These are phyloP conservation scores for Cyclotella sp. DNA, from an alignment of 108 stramenopile genomes.

Conservation along the genomic window DNA sequence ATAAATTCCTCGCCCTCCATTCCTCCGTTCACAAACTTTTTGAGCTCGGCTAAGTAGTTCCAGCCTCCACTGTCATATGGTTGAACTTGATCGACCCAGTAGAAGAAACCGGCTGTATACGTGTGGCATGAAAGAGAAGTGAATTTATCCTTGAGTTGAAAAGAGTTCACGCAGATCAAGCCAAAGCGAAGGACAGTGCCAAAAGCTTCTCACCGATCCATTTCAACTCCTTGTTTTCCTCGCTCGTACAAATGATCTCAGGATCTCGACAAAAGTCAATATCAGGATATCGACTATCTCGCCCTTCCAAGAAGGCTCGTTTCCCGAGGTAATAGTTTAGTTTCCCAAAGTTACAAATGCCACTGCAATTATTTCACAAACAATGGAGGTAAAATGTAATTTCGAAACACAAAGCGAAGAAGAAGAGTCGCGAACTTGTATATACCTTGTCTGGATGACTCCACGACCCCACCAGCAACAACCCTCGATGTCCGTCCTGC, in stretches of 20 bases:
- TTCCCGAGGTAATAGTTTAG: constrained; percentile 56
- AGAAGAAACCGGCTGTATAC: constrained; percentile 53
- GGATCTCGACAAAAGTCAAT: constrained; percentile 58
- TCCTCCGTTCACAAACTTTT: constrained; percentile 54
- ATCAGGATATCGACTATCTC: constrained; percentile 48
- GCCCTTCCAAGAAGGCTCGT: constrained; percentile 51
- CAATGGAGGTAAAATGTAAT: no score
- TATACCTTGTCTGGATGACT: constrained; percentile 50
- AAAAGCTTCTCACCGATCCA: constrained; percentile 32
- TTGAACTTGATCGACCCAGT: constrained; percentile 58
- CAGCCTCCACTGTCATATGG: constrained; percentile 49
- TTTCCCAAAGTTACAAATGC: constrained; percentile 58
- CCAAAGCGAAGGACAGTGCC: background rate
- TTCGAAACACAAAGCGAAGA: constrained; percentile 19
- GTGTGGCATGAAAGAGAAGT: background rate
- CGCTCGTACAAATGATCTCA: constrained; percentile 51
- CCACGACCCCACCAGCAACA: constrained; percentile 68
- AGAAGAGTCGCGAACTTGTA: no score
- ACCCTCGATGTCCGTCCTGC: constrained; percentile 59
- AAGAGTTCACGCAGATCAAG: background rate
- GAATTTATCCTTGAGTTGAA: background rate
- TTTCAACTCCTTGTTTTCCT: constrained; percentile 40
- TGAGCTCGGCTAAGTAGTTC: constrained; percentile 52
- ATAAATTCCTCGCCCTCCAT: constrained; percentile 47
- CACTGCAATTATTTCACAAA: background rate